Evolutionary conservation across 352 stramenopile species (phyloP).

Genomic region (Phytopythium aichiense): DNA sequence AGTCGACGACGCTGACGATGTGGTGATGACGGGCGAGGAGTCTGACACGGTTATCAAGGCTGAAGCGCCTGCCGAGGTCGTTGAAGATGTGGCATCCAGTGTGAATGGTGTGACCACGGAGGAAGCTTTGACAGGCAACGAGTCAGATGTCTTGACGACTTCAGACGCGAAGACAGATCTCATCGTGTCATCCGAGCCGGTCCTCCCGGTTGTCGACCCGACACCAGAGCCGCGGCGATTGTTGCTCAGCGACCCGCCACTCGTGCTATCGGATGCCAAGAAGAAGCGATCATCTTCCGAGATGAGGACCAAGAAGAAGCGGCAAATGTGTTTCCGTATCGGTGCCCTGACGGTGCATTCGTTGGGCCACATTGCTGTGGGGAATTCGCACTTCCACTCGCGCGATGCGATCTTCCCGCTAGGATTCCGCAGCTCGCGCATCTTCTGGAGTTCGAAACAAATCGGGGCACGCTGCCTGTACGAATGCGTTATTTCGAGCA

Average conservation of each 20-base stretch:
- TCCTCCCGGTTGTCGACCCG: constrained; percentile 49
- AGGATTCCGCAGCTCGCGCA: constrained; percentile 88
- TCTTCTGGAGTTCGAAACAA: constrained; percentile 87
- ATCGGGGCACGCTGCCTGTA: constrained; percentile 83
- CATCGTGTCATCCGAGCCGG: constrained; percentile 10
- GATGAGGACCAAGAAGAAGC: constrained; percentile 34
- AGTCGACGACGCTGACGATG: neutral
- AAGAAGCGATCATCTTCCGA: constrained; percentile 52
- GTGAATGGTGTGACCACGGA: neutral
- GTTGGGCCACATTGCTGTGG: constrained; percentile 73
- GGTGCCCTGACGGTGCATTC: constrained; percentile 80
- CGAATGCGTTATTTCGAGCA: constrained; percentile 86
- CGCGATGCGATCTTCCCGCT: constrained; percentile 84
- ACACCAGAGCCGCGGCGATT: constrained; percentile 31
- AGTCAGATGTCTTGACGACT: neutral
- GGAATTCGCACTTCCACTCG: constrained; percentile 83
- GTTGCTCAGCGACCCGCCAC: constrained; percentile 42
- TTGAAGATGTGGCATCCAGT: neutral
- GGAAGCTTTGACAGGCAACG: neutral
- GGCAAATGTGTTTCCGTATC: constrained; percentile 60
- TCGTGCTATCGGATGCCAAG: constrained; percentile 51
- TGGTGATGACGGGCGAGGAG: neutral
- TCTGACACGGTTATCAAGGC: neutral
- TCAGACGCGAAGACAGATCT: neutral
- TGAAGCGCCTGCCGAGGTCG: neutral